These are phyloP conservation scores for Hamigera avellanea DNA, from an alignment of 495 filamentous ascomycete species.

Conservation along the genomic window DNA sequence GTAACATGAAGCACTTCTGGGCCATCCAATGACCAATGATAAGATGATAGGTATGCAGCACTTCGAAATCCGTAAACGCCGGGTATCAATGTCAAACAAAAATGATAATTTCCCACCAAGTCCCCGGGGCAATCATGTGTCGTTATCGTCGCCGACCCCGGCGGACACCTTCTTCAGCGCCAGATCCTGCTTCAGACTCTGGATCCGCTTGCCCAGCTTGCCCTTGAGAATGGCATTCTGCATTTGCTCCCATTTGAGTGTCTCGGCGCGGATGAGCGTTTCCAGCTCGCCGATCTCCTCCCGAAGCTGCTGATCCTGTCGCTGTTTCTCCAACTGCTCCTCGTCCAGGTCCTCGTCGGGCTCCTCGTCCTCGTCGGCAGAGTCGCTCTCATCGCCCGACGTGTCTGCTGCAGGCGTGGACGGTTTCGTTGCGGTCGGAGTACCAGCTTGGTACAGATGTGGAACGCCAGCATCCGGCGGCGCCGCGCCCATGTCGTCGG, in stretches of 20 bases:
- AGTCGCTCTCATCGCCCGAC: conserved; percentile 38
- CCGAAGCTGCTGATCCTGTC: conserved; percentile 36
- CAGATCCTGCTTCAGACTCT: conserved; percentile 35
- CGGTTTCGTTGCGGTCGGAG: conserved; percentile 22
- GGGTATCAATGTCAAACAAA: conserved; percentile 1
- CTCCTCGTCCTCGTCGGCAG: conserved; percentile 48
- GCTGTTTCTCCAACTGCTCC: conserved; percentile 33
- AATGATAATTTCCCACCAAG: too few relatives aligned
- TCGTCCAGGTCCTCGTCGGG: conserved; percentile 53
- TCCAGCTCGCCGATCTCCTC: conserved; percentile 41
- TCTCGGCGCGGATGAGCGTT: conserved; percentile 31
- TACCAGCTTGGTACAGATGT: conserved; percentile 19
- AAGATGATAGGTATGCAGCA: too few relatives aligned
- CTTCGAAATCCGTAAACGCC: background rate
- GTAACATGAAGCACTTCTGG: too few relatives aligned
- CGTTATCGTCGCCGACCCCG: conserved; percentile 27
- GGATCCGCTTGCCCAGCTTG: conserved; percentile 38
- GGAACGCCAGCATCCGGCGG: conserved; percentile 5
- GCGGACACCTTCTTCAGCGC: conserved; percentile 37
- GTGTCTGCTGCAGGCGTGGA: conserved; percentile 31
- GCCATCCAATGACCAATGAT: too few relatives aligned
- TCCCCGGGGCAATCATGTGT: too few relatives aligned
- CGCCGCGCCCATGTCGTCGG: conserved; percentile 29
- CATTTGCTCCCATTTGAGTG: conserved; percentile 28
- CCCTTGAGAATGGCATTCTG: conserved; percentile 35